A percentile compares a stretch with the other conserved stretches of the same genome.
These are phyloP conservation scores for Alternaria arbusti DNA, from an alignment of 2,329 filamentous ascomycete species.

Conservation along the genomic window DNA sequence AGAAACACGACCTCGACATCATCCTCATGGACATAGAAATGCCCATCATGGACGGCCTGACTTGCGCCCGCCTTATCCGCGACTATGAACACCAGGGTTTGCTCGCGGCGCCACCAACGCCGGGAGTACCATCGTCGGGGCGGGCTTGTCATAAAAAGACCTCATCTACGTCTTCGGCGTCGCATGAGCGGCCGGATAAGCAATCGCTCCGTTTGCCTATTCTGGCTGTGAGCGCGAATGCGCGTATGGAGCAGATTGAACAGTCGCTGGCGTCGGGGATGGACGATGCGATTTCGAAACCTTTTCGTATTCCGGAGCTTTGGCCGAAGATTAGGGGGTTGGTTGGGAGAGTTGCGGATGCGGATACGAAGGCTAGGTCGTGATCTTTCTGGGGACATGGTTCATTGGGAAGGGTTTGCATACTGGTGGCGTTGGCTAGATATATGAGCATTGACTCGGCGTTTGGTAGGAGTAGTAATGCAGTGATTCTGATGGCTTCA, in stretches of 20 bases:
- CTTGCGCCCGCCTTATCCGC: conserved; percentile 36
- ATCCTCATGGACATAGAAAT: conserved; percentile 45
- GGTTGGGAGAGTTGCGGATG: conserved; percentile 6
- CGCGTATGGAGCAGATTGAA: conserved; percentile 40
- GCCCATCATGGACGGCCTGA: conserved; percentile 45
- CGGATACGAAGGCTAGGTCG: neutral
- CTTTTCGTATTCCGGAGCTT: conserved; percentile 32
- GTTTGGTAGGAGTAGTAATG: neutral
- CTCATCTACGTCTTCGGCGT: neutral
- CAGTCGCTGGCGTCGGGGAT: conserved; percentile 39
- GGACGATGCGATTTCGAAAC: conserved; percentile 39
- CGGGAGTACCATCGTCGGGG: neutral
- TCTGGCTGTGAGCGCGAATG: conserved; percentile 46
- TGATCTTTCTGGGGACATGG: neutral
- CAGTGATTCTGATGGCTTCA: neutral
- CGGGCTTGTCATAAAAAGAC: neutral
- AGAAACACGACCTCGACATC: conserved; percentile 25
- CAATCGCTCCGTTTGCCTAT: conserved; percentile 29
- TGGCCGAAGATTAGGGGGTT: conserved; percentile 25
- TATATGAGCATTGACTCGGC: neutral
- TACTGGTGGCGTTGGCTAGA: neutral
- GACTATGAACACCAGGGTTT: conserved; percentile 33
- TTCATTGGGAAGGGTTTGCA: neutral
- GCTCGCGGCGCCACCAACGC: conserved; percentile 8
- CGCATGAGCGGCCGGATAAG: neutral